Evolutionary conservation across 2,329 filamentous ascomycete genomes (phyloP), one percentile per base, ranked within the genome.

Genomic region (Chaetomium sp.): DNA sequence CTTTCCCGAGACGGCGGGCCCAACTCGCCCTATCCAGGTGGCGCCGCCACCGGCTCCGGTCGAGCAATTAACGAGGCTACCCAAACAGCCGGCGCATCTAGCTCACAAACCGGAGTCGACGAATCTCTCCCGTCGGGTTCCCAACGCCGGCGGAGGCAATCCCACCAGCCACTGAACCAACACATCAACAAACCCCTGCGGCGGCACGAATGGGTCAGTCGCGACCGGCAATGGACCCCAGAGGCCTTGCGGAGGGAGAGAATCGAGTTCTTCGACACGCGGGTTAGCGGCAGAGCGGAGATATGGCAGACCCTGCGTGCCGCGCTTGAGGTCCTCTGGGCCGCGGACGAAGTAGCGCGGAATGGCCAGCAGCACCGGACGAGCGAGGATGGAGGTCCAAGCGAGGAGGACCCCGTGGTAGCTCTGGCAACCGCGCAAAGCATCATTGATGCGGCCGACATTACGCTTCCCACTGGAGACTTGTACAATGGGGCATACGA

Each of bases 191-290:
- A 85, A 70, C 89, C 90, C 1, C 79, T 93, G 47, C 84, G 84
- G 53, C 82, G 81, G 0, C 89, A 90, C 70, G 78, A 83, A 62
- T 93, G 90, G 90, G 79, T 79, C 13, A 86, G 88, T 63, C 83
- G 82, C 67, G 81, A 83, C 60, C 85, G 85, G 23, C 77, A 79
- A 19, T 96, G 91, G 91, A 93, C 90, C 0, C 86, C 84, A n/a
- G 74, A 78, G 19, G 80, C 89, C 60, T 80, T 97, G 2, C 85
- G 87, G 65, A 82, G 82, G 35, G 91, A 97, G 78, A 85, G 94
- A 57, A 79, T 79, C 57, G 92, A 92, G 67, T 97, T 96, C 81
- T 98, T 96, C 77, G 93, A 97, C 67, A 97, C 93, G 1, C 82
- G 92, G 55, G 91, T 96, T 19, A 90, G 90, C 0, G 92, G 92